Conservation (phyloP, 1,284 basidiomycete species). For the Trichosporon sp. region DNA sequence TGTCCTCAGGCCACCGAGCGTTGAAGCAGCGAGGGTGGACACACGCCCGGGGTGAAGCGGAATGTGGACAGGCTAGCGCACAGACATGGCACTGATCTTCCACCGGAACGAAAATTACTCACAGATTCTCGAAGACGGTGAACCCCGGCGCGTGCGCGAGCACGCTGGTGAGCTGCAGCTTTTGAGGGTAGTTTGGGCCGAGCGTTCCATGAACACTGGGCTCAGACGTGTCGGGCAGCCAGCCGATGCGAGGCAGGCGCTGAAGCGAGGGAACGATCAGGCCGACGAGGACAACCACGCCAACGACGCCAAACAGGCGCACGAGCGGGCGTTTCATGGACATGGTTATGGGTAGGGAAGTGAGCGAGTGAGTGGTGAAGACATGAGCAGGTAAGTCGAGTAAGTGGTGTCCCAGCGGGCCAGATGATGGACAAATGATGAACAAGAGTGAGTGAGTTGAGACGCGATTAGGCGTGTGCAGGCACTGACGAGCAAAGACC, state of each 20-base stretch:
- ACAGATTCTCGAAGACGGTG: conserved; percentile 32
- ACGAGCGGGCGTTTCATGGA: not conserved
- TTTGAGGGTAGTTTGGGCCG: not conserved
- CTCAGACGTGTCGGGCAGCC: not conserved
- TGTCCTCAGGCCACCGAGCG: no score
- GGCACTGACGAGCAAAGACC: no score
- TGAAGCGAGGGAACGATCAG: not conserved
- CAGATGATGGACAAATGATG: no score
- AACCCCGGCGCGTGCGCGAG: conserved; percentile 29
- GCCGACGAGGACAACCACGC: not conserved
- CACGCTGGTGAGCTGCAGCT: conserved; percentile 16
- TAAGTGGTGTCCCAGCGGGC: no score
- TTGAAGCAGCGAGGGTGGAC: no score
- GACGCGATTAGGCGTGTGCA: no score
- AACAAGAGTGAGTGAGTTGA: no score
- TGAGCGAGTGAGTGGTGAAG: not conserved
- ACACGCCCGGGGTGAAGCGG: no score
- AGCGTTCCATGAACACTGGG: not conserved
- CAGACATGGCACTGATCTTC: not conserved
- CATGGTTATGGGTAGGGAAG: no score
- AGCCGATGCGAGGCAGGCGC: not conserved
- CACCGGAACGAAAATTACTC: not conserved
- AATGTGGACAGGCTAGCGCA: no score
- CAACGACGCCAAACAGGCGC: not conserved
- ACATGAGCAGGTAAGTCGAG: not conserved